These are phyloP conservation scores for Plantago elongata DNA, from an alignment of 257 asterid species.

Conservation along the genomic window DNA sequence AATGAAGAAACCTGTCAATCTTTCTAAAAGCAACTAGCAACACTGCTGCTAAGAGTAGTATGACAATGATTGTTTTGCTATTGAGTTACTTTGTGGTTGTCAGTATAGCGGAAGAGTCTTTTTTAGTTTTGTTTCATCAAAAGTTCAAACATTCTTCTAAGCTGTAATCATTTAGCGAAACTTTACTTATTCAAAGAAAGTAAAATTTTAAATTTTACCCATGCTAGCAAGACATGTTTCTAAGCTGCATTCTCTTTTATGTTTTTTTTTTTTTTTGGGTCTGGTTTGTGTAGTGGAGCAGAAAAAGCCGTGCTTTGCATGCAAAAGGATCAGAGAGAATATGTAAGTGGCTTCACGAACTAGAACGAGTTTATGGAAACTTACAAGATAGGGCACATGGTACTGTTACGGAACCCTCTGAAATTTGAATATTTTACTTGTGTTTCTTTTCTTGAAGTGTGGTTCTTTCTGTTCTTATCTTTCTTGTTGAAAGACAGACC, in stretches of 20 bases:
- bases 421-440: constrained; percentile 2
- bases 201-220: background rate
- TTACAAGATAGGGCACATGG: constrained; percentile 59
- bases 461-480: constrained; percentile 22
- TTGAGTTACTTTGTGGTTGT: too few species aligned
- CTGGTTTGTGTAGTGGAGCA: constrained; percentile 64
- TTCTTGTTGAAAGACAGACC: constrained; percentile 42
- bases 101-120: too few species aligned
- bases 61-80: too few species aligned
- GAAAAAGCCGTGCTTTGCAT: constrained; percentile 78
- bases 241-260: background rate
- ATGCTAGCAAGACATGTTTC: too few species aligned
- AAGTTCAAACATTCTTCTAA: too few species aligned
- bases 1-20: too few species aligned
- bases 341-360: constrained; percentile 62
- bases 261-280: background rate
- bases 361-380: constrained; percentile 41
- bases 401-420: constrained; percentile 24
- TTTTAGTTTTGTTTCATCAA: too few species aligned
- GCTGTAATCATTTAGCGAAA: background rate
- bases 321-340: constrained; percentile 79
- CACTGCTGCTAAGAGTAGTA: too few species aligned
- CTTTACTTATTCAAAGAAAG: background rate
- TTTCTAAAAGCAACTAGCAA: too few species aligned
- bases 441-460: constrained; percentile 14